phyloP scores from a whole-genome alignment of 1,284 basidiomycete genomes.

The Trichosporon inkin region DNA sequence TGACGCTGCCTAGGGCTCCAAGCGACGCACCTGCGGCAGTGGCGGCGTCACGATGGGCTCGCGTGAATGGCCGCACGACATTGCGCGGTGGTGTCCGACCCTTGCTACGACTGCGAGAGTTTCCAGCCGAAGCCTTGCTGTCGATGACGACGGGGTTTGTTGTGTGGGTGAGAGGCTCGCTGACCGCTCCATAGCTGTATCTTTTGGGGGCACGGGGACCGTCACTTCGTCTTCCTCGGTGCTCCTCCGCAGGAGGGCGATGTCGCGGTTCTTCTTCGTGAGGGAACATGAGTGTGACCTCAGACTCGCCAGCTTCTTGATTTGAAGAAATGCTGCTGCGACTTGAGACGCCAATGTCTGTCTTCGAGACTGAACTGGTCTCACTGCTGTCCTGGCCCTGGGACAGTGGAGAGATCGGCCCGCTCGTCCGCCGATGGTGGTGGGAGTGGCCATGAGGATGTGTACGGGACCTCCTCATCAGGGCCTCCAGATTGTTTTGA shows the following conservation, averaged over 20 bases:
- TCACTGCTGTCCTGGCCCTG: conserved; percentile 2
- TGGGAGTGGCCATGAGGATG: conserved; percentile 22
- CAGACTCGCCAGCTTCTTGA: conserved; percentile 8
- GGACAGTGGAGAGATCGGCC: conserved; percentile 2
- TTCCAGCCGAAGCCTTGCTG: conserved; percentile 20
- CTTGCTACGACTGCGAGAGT: conserved; percentile 33
- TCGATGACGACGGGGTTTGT: not conserved
- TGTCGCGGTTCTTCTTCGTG: conserved; percentile 13
- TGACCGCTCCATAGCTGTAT: conserved; percentile 1
- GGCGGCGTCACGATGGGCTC: conserved; percentile 17
- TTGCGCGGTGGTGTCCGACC: conserved; percentile 39
- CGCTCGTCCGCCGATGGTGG: conserved; percentile 1
- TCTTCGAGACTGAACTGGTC: not conserved
- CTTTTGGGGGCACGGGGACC: not conserved
- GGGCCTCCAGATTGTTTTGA: conserved; percentile 44
- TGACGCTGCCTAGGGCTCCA: conserved; percentile 11
- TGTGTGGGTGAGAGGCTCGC: conserved; percentile 11
- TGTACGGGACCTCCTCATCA: conserved; percentile 41
- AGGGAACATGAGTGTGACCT: conserved; percentile 14
- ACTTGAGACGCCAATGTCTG: not conserved
- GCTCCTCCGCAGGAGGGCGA: not conserved
- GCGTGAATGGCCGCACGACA: conserved; percentile 20
- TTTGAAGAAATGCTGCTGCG: conserved; percentile 1
- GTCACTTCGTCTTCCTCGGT: not conserved
- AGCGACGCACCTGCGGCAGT: conserved; percentile 16